Evolutionary conservation across 148 eudicot species (phyloP), one percentile per base, ranked within the genome.

Genomic region (Vaccinium myrtillus): DNA sequence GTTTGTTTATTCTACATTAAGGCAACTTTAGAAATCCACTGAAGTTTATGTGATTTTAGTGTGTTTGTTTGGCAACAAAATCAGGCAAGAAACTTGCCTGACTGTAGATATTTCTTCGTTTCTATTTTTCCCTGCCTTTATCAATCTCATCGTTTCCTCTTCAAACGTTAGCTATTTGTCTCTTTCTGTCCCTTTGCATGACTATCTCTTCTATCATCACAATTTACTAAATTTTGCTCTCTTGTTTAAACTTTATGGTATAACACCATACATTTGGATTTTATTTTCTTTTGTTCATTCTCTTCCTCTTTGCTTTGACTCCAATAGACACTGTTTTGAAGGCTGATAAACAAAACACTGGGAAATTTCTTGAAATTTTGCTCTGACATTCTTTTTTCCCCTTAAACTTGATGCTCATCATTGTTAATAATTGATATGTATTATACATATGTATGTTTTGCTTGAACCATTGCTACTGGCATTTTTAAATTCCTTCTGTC

Each of bases 401-500:
- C 13, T 9, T 50, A 21, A 19, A 43, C 55, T 76, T 48, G 79
- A 49, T 49, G 79, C 15, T 7, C 18, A 9, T 75, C 54, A 75
- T 75, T 75, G 11, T 77, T 11, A 67, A 67, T 67, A 67, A 23
- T 36, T 67, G 12, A 25, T 69, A 1, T 69, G 74, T 69, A 69
- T 69, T 69, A 27, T 27, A 32, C 39, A 46, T 23, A 1, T 1
- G 11, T 8, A 1, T 39, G 19, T 61, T 59, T 25, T 18, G 16
- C 43, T 32, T 36, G 77, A 54, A 21, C 18, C 53, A 36, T 39
- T 39, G 54, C 69, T 39, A 21, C 12, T 59, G 25, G 49, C 49
- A 16, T 61, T 39, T 19, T 78, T 78, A 32, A 27, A 25, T 49
- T 77, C 36, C 80, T 49, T 77, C 46, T 78, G 81, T 78, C 65